phyloP scores from a whole-genome alignment of 129 eudicot genomes.

The Silybum marianum region DNA sequence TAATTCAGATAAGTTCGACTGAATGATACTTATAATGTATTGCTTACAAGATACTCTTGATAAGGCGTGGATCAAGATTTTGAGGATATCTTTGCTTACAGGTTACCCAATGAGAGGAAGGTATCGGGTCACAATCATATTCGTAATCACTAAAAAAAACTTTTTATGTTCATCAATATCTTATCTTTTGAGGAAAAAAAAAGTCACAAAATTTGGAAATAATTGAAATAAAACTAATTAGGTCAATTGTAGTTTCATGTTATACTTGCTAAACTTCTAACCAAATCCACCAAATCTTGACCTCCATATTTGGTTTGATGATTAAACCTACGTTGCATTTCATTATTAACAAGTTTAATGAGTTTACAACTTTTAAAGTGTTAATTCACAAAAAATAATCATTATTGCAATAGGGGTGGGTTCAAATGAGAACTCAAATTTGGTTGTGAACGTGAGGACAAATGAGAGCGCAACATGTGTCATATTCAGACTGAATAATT shows the following conservation, averaged over 20 bases:
- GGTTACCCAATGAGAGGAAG: conserved; percentile 20
- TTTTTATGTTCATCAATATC: conserved; percentile 23
- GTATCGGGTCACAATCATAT: conserved; percentile 31
- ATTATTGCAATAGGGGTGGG: no score
- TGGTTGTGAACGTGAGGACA: no score
- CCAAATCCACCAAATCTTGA: conserved; percentile 17
- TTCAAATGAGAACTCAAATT: no score
- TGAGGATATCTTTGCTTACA: conserved; percentile 33
- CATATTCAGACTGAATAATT: no score
- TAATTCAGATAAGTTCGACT: background rate
- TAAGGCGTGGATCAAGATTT: conserved; percentile 22
- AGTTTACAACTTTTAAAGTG: no score
- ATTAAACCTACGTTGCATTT: background rate
- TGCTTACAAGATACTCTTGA: conserved; percentile 24
- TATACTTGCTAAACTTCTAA: conserved; percentile 4
- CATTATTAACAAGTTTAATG: background rate
- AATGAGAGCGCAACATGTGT: no score
- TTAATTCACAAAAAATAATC: no score
- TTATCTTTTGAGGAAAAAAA: conserved; percentile 10
- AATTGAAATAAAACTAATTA: background rate
- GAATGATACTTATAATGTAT: background rate
- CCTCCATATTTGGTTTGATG: background rate
- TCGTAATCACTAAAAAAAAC: conserved; percentile 10
- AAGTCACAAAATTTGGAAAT: background rate
- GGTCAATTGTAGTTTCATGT: conserved; percentile 21